Conservation (phyloP, 805 yeast genomes). For the Cyberlindnera americana region DNA sequence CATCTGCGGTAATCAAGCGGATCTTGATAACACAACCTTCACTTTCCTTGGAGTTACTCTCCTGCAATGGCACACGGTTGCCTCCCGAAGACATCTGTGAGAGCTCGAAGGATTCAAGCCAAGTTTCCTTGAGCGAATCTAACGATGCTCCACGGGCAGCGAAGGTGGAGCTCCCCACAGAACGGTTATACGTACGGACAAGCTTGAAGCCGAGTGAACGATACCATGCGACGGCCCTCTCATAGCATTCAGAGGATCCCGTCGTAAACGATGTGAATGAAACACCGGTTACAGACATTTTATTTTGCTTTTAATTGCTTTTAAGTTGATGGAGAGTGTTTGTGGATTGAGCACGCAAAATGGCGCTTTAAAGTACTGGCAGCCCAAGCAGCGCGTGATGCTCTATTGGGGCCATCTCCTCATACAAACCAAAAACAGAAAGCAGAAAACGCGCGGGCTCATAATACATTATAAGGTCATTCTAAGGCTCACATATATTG, state of each 20-base stretch:
- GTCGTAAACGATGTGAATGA: slow-evolving; percentile 65
- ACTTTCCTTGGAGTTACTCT: slow-evolving; percentile 34
- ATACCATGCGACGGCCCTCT: slow-evolving; percentile 52
- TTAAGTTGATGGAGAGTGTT: neutral
- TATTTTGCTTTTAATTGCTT: neutral
- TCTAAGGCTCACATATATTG: too few relatives aligned
- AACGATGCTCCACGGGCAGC: slow-evolving; percentile 51
- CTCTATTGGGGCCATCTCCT: too few relatives aligned
- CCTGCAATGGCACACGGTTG: slow-evolving; percentile 51
- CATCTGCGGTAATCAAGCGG: slow-evolving; percentile 32
- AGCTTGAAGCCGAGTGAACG: slow-evolving; percentile 56
- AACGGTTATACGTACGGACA: slow-evolving; percentile 57
- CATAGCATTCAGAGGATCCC: slow-evolving; percentile 42
- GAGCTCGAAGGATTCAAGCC: slow-evolving; percentile 70
- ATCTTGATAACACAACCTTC: slow-evolving; percentile 47
- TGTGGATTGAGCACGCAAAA: too few relatives aligned
- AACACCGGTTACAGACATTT: slow-evolving; percentile 33
- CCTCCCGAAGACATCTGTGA: slow-evolving; percentile 53
- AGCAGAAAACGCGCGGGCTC: slow-evolving; percentile 4
- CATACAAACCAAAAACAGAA: too few relatives aligned
- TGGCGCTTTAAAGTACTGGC: neutral
- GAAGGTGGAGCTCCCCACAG: slow-evolving; percentile 33
- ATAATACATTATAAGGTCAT: neutral
- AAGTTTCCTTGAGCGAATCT: slow-evolving; percentile 64
- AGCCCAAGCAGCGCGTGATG: slow-evolving; percentile 3